Evolutionary conservation across 2,329 filamentous ascomycete genomes (phyloP), one percentile per base, ranked within the genome.

Genomic region (Colletotrichum cereale): DNA sequence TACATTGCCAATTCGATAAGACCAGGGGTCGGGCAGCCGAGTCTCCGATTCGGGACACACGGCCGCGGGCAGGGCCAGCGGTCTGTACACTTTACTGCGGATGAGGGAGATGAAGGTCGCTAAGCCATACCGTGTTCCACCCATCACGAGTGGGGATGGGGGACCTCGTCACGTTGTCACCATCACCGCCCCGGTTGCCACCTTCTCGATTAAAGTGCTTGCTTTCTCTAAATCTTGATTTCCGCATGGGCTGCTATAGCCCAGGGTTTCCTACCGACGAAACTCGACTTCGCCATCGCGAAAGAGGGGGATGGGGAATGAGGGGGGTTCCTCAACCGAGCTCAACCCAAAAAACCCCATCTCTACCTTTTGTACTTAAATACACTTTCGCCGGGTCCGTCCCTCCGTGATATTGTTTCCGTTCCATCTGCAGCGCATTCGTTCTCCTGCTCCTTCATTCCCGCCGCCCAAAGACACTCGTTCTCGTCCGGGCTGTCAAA

Each of bases 171-270:
- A 44, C 60, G 40, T 36, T 53, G 34, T 31, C 29, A 34, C 24
- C 12, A 42, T 53, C 29, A 12, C 26, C 12, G n/a, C n/a, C 29
- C 14, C n/a, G n/a, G 36, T 14, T 71, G 67, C 47, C 58, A 68
- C 65, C 64, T 71, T 71, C 65, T 58, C 52, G 5, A 63, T 68
- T 55, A 8, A 67, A 67, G 36, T 26, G 14, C 12, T 31, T 58
- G 42, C 50, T 31, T 26, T 40, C 24, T 18, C 18, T 21, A n/a
- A 47, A 56, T 53, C 24, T 29, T 52, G 44, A 47, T 47, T 26
- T 21, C 42, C 42, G 42, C 16, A 31, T 18, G 18, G 21, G 14
- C 16, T 2, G 11, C 7, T 34, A 48, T 47, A 16, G 42, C 42
- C 21, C 42, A 14, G 29, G 57, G 42, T 48, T n/a, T 4, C 14